Evolutionary conservation across 129 eudicot species (phyloP).

Genomic region (Kitagawia praeruptora): DNA sequence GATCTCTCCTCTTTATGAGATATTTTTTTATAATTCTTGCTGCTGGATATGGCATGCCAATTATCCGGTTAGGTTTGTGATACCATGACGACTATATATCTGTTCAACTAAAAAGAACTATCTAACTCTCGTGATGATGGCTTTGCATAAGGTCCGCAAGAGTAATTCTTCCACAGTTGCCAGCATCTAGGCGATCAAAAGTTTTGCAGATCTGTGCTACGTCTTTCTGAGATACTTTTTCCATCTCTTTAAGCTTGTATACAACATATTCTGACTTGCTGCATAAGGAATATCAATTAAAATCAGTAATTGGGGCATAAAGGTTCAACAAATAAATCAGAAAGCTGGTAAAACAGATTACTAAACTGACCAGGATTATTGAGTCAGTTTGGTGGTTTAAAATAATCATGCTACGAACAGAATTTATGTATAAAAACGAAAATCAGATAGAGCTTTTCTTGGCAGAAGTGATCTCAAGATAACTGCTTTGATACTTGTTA

Average conservation of each 20-base stretch:
- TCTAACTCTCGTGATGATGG: slow-evolving; percentile 16
- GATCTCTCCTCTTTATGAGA: background rate
- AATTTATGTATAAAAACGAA: background rate
- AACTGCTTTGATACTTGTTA: background rate
- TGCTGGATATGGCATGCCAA: background rate
- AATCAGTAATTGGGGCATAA: background rate
- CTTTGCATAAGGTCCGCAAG: slow-evolving; percentile 68
- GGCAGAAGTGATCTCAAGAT: background rate
- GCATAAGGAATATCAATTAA: slow-evolving; percentile 18
- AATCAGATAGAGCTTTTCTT: background rate
- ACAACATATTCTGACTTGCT: slow-evolving; percentile 75
- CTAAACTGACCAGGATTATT: background rate
- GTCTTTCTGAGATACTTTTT: slow-evolving; percentile 67
- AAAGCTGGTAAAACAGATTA: background rate
- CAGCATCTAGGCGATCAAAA: slow-evolving; percentile 61
- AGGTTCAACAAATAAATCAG: background rate
- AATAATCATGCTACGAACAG: background rate
- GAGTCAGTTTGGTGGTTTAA: background rate
- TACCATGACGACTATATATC: background rate
- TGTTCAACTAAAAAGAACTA: background rate
- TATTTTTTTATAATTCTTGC: background rate
- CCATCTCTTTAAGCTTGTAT: slow-evolving; percentile 90
- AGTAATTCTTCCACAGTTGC: slow-evolving; percentile 72
- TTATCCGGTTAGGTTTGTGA: background rate
- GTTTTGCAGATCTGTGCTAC: slow-evolving; percentile 55